Conservation (phyloP, 257 asterid genomes). For the Agastache rugosa region DNA sequence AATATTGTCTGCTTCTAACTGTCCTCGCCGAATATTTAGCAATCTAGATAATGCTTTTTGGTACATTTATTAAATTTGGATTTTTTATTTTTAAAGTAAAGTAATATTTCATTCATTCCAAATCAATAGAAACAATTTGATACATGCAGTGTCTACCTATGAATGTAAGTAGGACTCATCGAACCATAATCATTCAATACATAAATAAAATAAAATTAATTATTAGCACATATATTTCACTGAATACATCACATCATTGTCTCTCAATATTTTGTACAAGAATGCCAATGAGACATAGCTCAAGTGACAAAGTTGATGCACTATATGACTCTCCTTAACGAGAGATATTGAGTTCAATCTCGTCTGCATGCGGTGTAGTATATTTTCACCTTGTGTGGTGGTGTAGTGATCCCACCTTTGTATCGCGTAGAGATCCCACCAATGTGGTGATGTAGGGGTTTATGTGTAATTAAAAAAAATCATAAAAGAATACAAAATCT, state of each 20-base stretch:
- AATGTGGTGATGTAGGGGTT: too few relatives aligned
- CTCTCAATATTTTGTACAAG: neutral
- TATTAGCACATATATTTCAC: neutral
- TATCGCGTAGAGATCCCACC: too few relatives aligned
- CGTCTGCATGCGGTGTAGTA: too few relatives aligned
- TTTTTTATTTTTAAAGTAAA: neutral
- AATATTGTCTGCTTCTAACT: constrained; percentile 12
- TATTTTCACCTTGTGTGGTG: too few relatives aligned
- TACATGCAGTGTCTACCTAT: neutral
- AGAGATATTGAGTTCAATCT: too few relatives aligned
- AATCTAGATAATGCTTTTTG: neutral
- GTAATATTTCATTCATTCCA: too few relatives aligned
- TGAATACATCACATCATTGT: neutral
- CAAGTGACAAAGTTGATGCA: too few relatives aligned
- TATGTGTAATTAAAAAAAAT: too few relatives aligned
- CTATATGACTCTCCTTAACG: too few relatives aligned
- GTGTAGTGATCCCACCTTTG: too few relatives aligned
- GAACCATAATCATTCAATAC: neutral
- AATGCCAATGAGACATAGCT: too few relatives aligned
- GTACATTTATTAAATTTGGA: neutral
- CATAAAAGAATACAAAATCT: neutral
- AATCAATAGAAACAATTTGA: too few relatives aligned
- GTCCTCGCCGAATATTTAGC: constrained; percentile 16
- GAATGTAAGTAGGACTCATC: neutral
- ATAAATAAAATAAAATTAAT: neutral